Base-by-base conservation (phyloP, 345 rosid genomes). In the Citrus trifoliata region DNA sequence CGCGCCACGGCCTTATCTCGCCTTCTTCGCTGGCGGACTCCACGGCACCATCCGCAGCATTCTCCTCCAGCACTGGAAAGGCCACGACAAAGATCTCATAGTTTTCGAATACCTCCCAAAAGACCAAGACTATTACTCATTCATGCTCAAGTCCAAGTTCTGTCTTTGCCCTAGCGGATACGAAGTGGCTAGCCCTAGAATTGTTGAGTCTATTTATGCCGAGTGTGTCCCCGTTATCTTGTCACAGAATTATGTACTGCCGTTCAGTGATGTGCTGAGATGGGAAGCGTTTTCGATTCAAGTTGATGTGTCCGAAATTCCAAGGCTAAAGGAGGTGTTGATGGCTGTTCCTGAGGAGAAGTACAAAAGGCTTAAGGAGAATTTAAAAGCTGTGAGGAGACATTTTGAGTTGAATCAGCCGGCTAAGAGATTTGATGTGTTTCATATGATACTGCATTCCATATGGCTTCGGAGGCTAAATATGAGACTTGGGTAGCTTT, bases 91-190 rank as follows among this genome's bases (percentile, higher is more conserved):
- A 3, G 88, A 93, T 3, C 82, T 93, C 83, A 88, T 76, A 0
- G 89, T 93, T 25, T 81, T 74, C 53, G 93, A 90, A 70, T 93
- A 93, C 88, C 95, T 93, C 51, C 97, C 97, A 21, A 82, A 88
- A 73, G 78, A 83, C 81, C 78, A 81, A 55, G 88, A 89, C 89
- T 93, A 88, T 78, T 83, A 87, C 78, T 82, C 92, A 6, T 85
- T 86, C 65, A 89, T 95, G 98, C 87, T 89, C 66, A 82, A 84
- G 19, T 95, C 99, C 16, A 91, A 87, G 85, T 95, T 84, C 70
- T 95, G 99, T 75, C 81, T 95, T 58, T 95, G 99, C 79, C 99
- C 99, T 5, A 95, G 99, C 51, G 99, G 98, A 10, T 76, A 90
- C 5, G 99, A 95, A 66, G 99, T 95, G 32, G 98, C 99, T 40